Conservation (phyloP, 768 basidiomycete genomes). For the Suillus occidentalis region DNA sequence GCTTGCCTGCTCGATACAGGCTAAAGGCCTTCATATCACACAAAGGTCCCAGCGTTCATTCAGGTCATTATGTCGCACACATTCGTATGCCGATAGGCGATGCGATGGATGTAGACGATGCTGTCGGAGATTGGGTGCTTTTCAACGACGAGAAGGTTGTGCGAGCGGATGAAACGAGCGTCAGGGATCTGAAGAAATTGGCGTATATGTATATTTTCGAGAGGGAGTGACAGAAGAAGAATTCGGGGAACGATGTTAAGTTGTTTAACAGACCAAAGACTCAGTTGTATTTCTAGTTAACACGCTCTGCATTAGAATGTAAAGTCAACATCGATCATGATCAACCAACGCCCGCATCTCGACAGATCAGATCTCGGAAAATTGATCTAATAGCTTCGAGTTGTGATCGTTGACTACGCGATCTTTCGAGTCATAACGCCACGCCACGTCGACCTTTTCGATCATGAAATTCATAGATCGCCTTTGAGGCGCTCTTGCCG, state of each 20-base stretch:
- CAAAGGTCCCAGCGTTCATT: conserved; percentile 94
- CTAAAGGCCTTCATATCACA: conserved; percentile 96
- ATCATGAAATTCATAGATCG: neutral
- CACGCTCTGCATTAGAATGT: conserved; percentile 1
- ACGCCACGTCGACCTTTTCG: neutral
- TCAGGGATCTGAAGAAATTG: conserved; percentile 73
- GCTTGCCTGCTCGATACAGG: conserved; percentile 72
- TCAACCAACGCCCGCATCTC: neutral
- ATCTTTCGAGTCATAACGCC: neutral
- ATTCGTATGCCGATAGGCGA: conserved; percentile 37
- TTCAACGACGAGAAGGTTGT: conserved; percentile 98
- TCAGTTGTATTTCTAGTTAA: neutral
- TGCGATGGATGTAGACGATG: conserved; percentile 30
- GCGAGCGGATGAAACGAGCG: conserved; percentile 80
- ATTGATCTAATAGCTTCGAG: neutral
- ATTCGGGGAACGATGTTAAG: neutral
- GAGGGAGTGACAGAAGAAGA: conserved; percentile 25
- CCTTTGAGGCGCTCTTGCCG: no score
- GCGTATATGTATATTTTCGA: conserved; percentile 97
- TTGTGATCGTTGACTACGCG: neutral
- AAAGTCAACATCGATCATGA: neutral
- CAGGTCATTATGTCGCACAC: conserved; percentile 91
- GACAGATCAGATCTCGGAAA: neutral
- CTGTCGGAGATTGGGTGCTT: conserved; percentile 71
- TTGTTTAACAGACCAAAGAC: neutral